Evolutionary conservation across 768 basidiomycete genomes (phyloP).

Genomic region (Leccinum variicolor): DNA sequence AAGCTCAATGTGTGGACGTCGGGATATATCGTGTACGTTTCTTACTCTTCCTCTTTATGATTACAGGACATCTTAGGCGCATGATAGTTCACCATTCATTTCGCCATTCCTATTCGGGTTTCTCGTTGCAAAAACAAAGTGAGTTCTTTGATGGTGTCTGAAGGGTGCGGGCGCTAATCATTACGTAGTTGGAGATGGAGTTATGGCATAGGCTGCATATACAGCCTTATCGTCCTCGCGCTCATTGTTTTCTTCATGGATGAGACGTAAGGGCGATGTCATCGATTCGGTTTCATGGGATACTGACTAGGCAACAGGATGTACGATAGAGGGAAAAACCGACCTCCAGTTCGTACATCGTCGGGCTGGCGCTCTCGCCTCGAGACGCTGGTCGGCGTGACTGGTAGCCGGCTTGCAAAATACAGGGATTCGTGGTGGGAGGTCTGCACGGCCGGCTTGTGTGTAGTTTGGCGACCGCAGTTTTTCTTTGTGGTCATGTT

Average conservation of each 20-base stretch:
- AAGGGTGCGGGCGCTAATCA: neutral
- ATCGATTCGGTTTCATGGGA: neutral
- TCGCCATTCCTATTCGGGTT: slow-evolving; percentile 31
- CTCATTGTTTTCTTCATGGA: slow-evolving; percentile 46
- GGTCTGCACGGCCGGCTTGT: slow-evolving; percentile 30
- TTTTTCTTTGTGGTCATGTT: slow-evolving; percentile 37
- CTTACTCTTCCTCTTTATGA: slow-evolving; percentile 28
- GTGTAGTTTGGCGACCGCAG: slow-evolving; percentile 51
- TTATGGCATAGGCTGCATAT: slow-evolving; percentile 51
- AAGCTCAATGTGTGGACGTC: slow-evolving; percentile 54
- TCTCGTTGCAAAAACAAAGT: slow-evolving; percentile 26
- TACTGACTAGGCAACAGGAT: slow-evolving; percentile 30
- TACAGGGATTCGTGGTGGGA: slow-evolving; percentile 42
- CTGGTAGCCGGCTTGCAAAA: slow-evolving; percentile 43
- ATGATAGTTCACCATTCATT: slow-evolving; percentile 28
- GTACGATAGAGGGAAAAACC: slow-evolving; percentile 44
- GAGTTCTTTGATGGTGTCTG: too few relatives aligned
- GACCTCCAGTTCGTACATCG: slow-evolving; percentile 24
- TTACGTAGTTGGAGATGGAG: slow-evolving; percentile 44
- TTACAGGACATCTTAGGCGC: slow-evolving; percentile 21
- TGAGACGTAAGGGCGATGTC: slow-evolving; percentile 41
- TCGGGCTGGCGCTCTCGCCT: slow-evolving; percentile 39
- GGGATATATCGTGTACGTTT: slow-evolving; percentile 49
- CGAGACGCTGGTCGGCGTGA: slow-evolving; percentile 48
- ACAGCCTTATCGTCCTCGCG: slow-evolving; percentile 40